phyloP scores from a whole-genome alignment of 805 yeast genomes.

The Myxozyma melibiosi region DNA sequence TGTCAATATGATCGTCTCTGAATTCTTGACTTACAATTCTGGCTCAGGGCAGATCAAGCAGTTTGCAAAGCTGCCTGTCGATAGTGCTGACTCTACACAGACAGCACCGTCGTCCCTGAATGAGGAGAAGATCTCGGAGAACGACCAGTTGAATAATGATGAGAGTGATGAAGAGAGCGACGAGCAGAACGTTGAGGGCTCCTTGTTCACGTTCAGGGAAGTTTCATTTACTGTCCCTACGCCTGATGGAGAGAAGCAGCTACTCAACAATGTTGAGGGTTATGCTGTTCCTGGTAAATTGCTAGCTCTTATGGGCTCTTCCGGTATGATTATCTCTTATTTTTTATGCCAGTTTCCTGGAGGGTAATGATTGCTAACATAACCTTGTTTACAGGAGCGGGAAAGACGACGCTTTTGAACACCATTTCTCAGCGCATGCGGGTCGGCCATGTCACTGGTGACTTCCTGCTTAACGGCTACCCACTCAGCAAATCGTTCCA shows the following conservation, averaged over 20 bases:
- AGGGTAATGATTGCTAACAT: background rate
- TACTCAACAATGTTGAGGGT: constrained; percentile 63
- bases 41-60: constrained; percentile 48
- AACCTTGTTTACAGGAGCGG: constrained; percentile 57
- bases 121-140: background rate
- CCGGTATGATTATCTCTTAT: constrained; percentile 47
- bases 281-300: constrained; percentile 75
- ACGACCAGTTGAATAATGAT: background rate
- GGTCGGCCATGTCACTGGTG: constrained; percentile 70
- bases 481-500: constrained; percentile 63
- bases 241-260: constrained; percentile 47
- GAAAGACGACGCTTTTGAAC: constrained; percentile 74
- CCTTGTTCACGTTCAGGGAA: constrained; percentile 20
- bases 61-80: constrained; percentile 4
- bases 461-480: constrained; percentile 65
- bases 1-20: constrained; percentile 43
- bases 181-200: constrained; percentile 5
- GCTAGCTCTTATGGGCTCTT: constrained; percentile 69
- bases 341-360: background rate
- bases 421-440: constrained; percentile 71
- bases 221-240: constrained; percentile 38
- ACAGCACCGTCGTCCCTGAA: background rate
- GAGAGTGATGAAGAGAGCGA: background rate
- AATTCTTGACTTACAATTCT: constrained; percentile 45
- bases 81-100: background rate